phyloP scores from a whole-genome alignment of 306 rosid species.

The Sphenostylis stenocarpa region DNA sequence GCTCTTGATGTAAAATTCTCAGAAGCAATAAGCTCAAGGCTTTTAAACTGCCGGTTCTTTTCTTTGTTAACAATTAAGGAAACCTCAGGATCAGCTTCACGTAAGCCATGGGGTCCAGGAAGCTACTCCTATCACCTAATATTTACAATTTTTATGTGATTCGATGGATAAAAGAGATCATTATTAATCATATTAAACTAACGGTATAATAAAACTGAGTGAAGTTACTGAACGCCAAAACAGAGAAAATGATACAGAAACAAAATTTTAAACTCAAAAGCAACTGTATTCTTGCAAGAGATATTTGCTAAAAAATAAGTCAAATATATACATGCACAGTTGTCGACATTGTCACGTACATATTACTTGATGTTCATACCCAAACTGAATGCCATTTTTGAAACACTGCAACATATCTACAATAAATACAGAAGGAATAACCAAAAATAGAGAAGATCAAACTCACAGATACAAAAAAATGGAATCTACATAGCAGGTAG shows the following conservation, averaged over 20 bases:
- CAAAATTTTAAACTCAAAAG: neutral
- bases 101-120: no score
- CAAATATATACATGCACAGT: neutral
- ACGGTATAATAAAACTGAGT: neutral
- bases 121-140: no score
- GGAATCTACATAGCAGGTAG: neutral
- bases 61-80: no score
- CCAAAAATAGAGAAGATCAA: neutral
- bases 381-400: neutral
- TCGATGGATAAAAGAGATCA: no score
- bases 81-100: no score
- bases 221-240: neutral
- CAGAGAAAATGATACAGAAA: neutral
- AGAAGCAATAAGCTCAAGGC: no score
- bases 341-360: neutral
- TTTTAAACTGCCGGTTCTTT: no score
- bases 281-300: neutral
- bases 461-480: neutral
- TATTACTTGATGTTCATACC: neutral
- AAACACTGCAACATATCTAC: neutral
- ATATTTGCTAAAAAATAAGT: neutral
- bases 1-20: slow-evolving; percentile 89
- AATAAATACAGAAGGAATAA: neutral
- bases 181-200: neutral
- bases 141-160: no score